These are phyloP conservation scores for Suillus clintonianus DNA, from an alignment of 768 basidiomycete genomes.

Conservation along the genomic window DNA sequence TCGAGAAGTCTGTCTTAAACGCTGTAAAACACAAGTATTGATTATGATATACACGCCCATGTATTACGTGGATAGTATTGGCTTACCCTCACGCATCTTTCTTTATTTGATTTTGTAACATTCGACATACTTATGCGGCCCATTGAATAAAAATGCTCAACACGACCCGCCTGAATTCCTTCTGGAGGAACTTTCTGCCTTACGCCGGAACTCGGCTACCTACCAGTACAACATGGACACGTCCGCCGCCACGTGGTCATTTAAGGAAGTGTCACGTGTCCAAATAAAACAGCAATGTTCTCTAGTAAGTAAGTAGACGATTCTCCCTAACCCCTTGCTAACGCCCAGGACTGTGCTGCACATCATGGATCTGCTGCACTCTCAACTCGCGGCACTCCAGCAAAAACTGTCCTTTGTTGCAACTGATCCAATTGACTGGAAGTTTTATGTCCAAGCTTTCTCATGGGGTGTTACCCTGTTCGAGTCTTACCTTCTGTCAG, in stretches of 20 bases:
- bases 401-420: slow-evolving; percentile 69
- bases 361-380: slow-evolving; percentile 65
- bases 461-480: slow-evolving; percentile 82
- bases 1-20: slow-evolving; percentile 1
- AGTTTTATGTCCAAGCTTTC: slow-evolving; percentile 74
- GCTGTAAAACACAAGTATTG: neutral
- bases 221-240: neutral
- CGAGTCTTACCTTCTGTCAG: slow-evolving; percentile 86
- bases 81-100: no score
- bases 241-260: neutral
- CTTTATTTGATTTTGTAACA: no score
- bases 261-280: neutral
- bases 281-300: neutral
- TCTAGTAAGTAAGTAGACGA: neutral
- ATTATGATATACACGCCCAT: neutral
- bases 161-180: neutral
- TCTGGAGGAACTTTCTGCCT: neutral
- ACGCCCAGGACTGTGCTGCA: neutral
- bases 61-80: neutral
- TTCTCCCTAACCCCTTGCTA: neutral
- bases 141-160: neutral
- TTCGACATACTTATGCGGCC: neutral
- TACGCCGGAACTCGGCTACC: neutral
- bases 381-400: slow-evolving; percentile 58
- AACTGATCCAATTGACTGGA: slow-evolving; percentile 77